Evolutionary conservation across 192 early-diverging fungal species (phyloP).

Genomic region (Coemansia sp.): DNA sequence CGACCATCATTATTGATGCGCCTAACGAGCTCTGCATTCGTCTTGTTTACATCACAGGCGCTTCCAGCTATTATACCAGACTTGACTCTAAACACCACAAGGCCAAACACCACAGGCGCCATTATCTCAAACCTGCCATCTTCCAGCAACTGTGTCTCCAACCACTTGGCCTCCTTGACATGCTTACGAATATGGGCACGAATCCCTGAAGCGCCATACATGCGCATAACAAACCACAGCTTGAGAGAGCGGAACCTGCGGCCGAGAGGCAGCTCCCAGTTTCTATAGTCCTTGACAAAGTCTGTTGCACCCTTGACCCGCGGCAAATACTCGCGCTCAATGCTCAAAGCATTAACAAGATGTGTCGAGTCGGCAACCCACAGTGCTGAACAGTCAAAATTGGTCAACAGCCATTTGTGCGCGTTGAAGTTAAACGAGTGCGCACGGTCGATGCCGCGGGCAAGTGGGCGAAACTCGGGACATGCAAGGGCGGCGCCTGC

Average conservation of each 20-base stretch:
- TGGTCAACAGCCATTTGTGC: slow-evolving; percentile 65
- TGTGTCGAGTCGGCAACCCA: slow-evolving; percentile 55
- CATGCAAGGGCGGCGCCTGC: slow-evolving; percentile 59
- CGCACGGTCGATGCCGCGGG: slow-evolving; percentile 52
- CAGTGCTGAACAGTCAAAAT: slow-evolving; percentile 64
- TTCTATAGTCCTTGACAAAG: slow-evolving; percentile 54
- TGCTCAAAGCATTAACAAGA: slow-evolving; percentile 54
- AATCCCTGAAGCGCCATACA: slow-evolving; percentile 56
- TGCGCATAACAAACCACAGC: slow-evolving; percentile 63
- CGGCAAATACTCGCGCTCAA: slow-evolving; percentile 55
- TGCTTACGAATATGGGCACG: slow-evolving; percentile 51
- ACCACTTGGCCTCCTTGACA: slow-evolving; percentile 38
- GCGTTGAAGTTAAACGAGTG: slow-evolving; percentile 63
- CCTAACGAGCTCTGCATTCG: slow-evolving; percentile 26
- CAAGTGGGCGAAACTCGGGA: slow-evolving; percentile 56
- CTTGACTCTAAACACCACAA: slow-evolving; percentile 53
- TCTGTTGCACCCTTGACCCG: slow-evolving; percentile 30
- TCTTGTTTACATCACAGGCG: slow-evolving; percentile 13
- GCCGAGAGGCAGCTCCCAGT: slow-evolving; percentile 61
- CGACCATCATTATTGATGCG: slow-evolving; percentile 39
- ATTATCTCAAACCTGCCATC: slow-evolving; percentile 54
- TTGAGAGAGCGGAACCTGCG: slow-evolving; percentile 63
- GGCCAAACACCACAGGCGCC: slow-evolving; percentile 39
- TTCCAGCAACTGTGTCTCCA: slow-evolving; percentile 31
- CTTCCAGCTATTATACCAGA: slow-evolving; percentile 13